phyloP scores from a whole-genome alignment of 2,329 filamentous ascomycete genomes.

The Neurospora crassa region DNA sequence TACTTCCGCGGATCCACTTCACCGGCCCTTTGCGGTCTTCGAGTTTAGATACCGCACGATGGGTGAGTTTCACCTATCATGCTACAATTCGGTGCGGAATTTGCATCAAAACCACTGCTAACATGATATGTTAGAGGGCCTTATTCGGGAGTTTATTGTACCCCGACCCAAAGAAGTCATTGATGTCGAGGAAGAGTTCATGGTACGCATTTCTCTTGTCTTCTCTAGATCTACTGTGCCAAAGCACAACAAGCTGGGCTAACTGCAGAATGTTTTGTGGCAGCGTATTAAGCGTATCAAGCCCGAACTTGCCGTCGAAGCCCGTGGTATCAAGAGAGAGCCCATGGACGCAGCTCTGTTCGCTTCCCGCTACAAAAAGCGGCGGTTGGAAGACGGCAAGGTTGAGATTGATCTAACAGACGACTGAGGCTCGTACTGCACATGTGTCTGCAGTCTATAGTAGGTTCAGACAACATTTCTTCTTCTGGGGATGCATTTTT shows the following conservation, averaged over 20 bases:
- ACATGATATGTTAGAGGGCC: neutral
- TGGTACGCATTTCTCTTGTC: neutral
- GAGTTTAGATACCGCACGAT: too few species aligned
- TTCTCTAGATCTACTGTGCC: neutral
- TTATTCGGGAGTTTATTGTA: neutral
- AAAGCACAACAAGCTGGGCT: neutral
- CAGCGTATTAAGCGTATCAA: neutral
- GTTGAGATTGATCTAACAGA: slow-evolving; percentile 1
- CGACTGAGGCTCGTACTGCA: neutral
- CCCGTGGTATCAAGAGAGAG: neutral
- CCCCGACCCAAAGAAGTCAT: neutral
- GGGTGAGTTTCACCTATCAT: too few species aligned
- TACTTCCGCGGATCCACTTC: too few species aligned
- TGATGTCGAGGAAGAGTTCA: neutral
- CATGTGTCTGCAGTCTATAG: neutral
- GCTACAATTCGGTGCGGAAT: too few species aligned
- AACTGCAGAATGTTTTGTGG: neutral
- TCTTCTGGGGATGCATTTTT: neutral
- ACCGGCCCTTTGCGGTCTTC: too few species aligned
- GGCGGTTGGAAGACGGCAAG: neutral
- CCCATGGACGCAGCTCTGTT: neutral
- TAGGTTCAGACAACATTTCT: neutral
- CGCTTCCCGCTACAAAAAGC: neutral
- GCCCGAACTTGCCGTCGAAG: neutral
- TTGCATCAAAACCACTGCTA: too few species aligned